Percentiles rank a stretch among this genome's conserved stretches.
Conservation (phyloP, 371 early-diverging fungal genomes). For the Mucor piriformis region DNA sequence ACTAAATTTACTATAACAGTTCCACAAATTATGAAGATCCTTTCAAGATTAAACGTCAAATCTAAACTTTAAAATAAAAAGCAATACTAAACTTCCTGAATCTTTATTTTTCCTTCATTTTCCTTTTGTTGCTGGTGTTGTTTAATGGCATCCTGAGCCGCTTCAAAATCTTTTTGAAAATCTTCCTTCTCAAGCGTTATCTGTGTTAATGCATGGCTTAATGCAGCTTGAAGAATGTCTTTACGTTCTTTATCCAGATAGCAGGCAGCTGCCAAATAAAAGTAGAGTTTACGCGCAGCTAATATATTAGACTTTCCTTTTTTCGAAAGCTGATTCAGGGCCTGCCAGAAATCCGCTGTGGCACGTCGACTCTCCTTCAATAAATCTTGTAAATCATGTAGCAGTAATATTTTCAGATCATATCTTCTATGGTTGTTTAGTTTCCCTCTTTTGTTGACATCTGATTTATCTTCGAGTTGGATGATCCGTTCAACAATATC, state of each 20-base stretch:
- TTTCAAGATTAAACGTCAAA: slow-evolving; percentile 8
- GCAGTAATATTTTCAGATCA: slow-evolving; percentile 21
- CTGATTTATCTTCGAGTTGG: slow-evolving; percentile 6
- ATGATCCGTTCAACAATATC: slow-evolving; percentile 24
- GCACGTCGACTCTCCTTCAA: slow-evolving; percentile 21
- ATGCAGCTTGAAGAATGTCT: not conserved
- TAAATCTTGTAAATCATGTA: slow-evolving; percentile 23
- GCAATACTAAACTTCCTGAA: slow-evolving; percentile 9
- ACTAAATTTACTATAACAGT: slow-evolving; percentile 8
- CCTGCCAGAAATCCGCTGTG: slow-evolving; percentile 28
- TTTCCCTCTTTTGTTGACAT: not conserved
- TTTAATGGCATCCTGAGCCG: slow-evolving; percentile 22
- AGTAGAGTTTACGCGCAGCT: slow-evolving; percentile 35
- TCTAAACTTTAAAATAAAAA: slow-evolving; percentile 9
- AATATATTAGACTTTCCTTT: slow-evolving; percentile 8
- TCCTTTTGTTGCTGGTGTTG: slow-evolving; percentile 7
- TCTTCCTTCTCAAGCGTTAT: slow-evolving; percentile 13
- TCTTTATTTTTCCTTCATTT: slow-evolving; percentile 10
- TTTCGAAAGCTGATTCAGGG: slow-evolving; percentile 20
- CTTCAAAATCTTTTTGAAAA: slow-evolving; percentile 15
- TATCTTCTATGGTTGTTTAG: slow-evolving; percentile 4
- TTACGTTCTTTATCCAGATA: slow-evolving; percentile 1
- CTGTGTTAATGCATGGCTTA: slow-evolving; percentile 2
- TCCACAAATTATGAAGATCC: slow-evolving; percentile 19
- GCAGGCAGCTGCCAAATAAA: slow-evolving; percentile 29